Evolutionary conservation across 495 filamentous ascomycete species (phyloP).

Genomic region (Penicillium antarcticum): DNA sequence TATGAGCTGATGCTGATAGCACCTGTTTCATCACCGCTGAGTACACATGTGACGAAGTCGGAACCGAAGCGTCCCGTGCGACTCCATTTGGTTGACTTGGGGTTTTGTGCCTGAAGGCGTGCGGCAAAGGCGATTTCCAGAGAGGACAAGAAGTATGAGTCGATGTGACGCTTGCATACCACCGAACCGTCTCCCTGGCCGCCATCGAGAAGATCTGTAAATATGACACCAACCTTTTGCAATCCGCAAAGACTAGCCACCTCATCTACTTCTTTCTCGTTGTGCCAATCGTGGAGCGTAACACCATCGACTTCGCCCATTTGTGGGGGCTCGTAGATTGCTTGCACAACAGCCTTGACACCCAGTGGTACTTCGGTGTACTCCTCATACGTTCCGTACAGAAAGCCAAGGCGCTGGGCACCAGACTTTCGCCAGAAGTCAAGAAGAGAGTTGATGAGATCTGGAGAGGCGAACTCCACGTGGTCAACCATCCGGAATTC

Average conservation of each 20-base stretch:
- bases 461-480: constrained; percentile 85
- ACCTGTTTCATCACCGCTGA: constrained; percentile 87
- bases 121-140: constrained; percentile 89
- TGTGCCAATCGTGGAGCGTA: constrained; percentile 82
- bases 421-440: constrained; percentile 85
- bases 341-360: constrained; percentile 94
- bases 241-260: constrained; percentile 82
- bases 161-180: constrained; percentile 92
- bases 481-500: constrained; percentile 98
- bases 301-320: constrained; percentile 87
- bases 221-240: constrained; percentile 89
- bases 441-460: constrained; percentile 80
- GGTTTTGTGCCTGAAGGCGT: constrained; percentile 79
- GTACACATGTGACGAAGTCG: constrained; percentile 93
- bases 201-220: constrained; percentile 86
- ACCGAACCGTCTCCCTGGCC: constrained; percentile 77
- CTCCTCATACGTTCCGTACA: constrained; percentile 89
- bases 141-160: constrained; percentile 91
- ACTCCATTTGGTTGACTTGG: constrained; percentile 94
- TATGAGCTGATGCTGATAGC: constrained; percentile 87
- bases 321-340: constrained; percentile 96
- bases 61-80: constrained; percentile 92
- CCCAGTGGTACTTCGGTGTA: constrained; percentile 92
- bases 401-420: constrained; percentile 78
- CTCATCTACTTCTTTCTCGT: constrained; percentile 77